Evolutionary conservation across 805 yeast species (phyloP).

Genomic region (Barnettozyma salicaria): DNA sequence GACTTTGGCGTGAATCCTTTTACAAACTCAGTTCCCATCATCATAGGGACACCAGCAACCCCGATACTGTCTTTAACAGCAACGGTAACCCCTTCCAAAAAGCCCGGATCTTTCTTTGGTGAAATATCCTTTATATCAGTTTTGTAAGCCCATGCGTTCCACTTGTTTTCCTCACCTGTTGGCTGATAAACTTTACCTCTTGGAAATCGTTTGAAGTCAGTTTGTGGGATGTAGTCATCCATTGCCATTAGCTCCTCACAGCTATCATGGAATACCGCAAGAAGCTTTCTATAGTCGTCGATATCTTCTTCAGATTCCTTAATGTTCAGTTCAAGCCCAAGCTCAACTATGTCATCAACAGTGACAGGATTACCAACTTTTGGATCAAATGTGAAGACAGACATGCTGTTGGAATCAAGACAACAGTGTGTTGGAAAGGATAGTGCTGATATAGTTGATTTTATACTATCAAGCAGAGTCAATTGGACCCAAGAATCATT

Average conservation of each 20-base stretch:
- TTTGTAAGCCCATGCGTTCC: slow-evolving; percentile 5
- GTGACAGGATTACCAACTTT: slow-evolving; percentile 4
- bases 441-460: too few relatives aligned
- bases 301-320: slow-evolving; percentile 1
- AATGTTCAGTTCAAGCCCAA: neutral
- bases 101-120: neutral
- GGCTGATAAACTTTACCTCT: slow-evolving; percentile 3
- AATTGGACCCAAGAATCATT: too few relatives aligned
- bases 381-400: slow-evolving; percentile 4
- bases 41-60: slow-evolving; percentile 6
- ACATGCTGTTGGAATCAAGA: neutral
- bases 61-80: slow-evolving; percentile 1
- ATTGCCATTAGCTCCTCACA: slow-evolving; percentile 6
- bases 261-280: slow-evolving; percentile 4
- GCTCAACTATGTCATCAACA: neutral
- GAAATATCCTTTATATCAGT: slow-evolving; percentile 1
- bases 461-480: too few relatives aligned
- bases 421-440: too few relatives aligned
- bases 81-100: slow-evolving; percentile 1
- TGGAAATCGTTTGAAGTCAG: slow-evolving; percentile 2
- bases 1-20: slow-evolving; percentile 3
- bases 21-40: slow-evolving; percentile 4
- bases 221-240: slow-evolving; percentile 3
- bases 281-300: slow-evolving; percentile 1
- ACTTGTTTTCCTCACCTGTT: slow-evolving; percentile 3